Evolutionary conservation across 176 grass and related monocot genomes (phyloP).

Genomic region (Saccharum spontaneum): DNA sequence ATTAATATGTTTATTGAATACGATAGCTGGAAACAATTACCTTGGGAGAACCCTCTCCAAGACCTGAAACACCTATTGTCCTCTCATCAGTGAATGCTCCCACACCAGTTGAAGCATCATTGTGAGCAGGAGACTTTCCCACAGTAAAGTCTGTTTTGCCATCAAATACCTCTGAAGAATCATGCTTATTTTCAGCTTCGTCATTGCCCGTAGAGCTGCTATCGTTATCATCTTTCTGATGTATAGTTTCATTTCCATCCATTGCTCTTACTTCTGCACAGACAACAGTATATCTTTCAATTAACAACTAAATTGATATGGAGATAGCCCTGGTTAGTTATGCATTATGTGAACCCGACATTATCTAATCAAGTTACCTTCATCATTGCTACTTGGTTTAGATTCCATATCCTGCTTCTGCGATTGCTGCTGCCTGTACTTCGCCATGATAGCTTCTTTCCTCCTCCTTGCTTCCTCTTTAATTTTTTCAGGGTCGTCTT

Average conservation of each 20-base stretch:
- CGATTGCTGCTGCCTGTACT: slow-evolving; percentile 64
- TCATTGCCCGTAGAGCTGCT: slow-evolving; percentile 29
- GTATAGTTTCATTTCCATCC: slow-evolving; percentile 14
- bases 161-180: slow-evolving; percentile 57
- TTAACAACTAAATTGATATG: slow-evolving; percentile 3
- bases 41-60: slow-evolving; percentile 93
- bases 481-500: slow-evolving; percentile 94
- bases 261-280: slow-evolving; percentile 35
- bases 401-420: slow-evolving; percentile 56
- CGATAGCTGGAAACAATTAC: slow-evolving; percentile 45
- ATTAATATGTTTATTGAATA: slow-evolving; percentile 28
- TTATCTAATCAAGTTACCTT: slow-evolving; percentile 56
- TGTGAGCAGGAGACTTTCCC: slow-evolving; percentile 64
- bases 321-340: neutral
- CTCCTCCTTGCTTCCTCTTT: slow-evolving; percentile 95
- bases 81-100: slow-evolving; percentile 38
- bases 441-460: slow-evolving; percentile 90
- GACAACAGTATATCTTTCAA: neutral
- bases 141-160: slow-evolving; percentile 60
- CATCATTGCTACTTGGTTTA: slow-evolving; percentile 38
- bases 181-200: slow-evolving; percentile 49
- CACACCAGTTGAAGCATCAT: slow-evolving; percentile 28
- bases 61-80: slow-evolving; percentile 43
- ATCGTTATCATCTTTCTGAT: slow-evolving; percentile 40
- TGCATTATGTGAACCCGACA: neutral